Conservation (phyloP, 2,329 filamentous ascomycete species). For the Cercospora janseana region DNA sequence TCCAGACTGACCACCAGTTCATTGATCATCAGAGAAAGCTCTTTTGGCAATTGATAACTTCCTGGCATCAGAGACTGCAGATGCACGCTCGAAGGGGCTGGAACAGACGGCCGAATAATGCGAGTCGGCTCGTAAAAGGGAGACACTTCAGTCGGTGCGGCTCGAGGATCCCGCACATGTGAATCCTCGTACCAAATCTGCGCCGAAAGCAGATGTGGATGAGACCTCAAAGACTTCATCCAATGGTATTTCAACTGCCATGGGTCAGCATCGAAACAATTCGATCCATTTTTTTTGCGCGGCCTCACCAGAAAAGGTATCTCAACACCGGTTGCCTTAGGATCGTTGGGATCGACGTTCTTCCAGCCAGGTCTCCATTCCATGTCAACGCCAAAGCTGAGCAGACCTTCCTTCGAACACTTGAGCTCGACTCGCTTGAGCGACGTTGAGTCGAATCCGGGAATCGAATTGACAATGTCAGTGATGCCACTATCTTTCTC, state of each 20-base stretch:
- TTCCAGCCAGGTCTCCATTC: neutral
- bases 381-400: neutral
- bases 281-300: neutral
- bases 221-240: neutral
- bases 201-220: neutral
- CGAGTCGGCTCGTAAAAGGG: neutral
- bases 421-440: neutral
- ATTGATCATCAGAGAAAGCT: neutral
- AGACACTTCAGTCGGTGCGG: neutral
- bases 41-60: neutral
- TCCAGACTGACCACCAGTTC: neutral
- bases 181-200: neutral
- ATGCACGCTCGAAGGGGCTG: neutral
- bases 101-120: neutral
- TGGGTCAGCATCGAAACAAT: neutral
- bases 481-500: neutral
- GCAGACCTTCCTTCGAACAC: neutral
- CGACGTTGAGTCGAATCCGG: neutral
- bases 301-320: neutral
- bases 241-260: neutral
- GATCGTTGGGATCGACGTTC: neutral
- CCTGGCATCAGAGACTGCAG: neutral
- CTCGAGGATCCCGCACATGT: neutral
- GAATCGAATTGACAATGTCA: neutral
- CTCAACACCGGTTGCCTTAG: neutral